These are phyloP conservation scores for Solanum sparsipilum DNA, from an alignment of 257 asterid genomes.

Conservation along the genomic window DNA sequence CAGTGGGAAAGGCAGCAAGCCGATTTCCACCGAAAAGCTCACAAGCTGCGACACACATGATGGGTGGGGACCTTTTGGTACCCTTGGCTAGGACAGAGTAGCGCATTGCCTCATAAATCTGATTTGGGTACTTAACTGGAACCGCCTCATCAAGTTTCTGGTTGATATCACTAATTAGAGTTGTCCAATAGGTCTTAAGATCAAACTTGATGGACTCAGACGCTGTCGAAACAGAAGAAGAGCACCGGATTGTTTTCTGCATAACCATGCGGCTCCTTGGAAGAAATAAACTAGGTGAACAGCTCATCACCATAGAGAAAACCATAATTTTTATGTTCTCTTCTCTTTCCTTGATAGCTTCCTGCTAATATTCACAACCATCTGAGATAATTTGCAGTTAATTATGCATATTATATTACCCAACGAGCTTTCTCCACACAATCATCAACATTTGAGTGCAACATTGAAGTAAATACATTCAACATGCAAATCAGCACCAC, in stretches of 20 bases:
- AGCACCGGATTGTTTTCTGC: slow-evolving; percentile 36
- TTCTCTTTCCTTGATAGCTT: neutral
- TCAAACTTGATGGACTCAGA: slow-evolving; percentile 38
- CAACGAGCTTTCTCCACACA: neutral
- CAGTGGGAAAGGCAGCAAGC: slow-evolving; percentile 90
- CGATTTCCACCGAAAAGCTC: slow-evolving; percentile 84
- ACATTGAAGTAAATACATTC: neutral
- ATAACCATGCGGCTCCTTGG: slow-evolving; percentile 16
- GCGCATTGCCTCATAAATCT: slow-evolving; percentile 95
- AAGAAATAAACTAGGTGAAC: slow-evolving; percentile 6
- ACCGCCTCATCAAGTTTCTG: slow-evolving; percentile 80
- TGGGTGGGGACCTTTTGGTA: slow-evolving; percentile 91
- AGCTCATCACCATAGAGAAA: slow-evolving; percentile 6
- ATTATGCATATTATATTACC: neutral
- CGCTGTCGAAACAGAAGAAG: slow-evolving; percentile 12
- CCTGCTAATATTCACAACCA: neutral
- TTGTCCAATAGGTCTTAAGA: slow-evolving; percentile 72
- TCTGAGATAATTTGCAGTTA: neutral
- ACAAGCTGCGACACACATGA: slow-evolving; percentile 89
- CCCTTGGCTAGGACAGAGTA: slow-evolving; percentile 83
- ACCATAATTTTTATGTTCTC: neutral
- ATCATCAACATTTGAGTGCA: neutral
- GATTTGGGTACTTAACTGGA: slow-evolving; percentile 70
- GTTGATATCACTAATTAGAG: slow-evolving; percentile 57
- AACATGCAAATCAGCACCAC: neutral